Base-by-base conservation (phyloP, 1,284 basidiomycete species). In the Trametes polyzona region DNA sequence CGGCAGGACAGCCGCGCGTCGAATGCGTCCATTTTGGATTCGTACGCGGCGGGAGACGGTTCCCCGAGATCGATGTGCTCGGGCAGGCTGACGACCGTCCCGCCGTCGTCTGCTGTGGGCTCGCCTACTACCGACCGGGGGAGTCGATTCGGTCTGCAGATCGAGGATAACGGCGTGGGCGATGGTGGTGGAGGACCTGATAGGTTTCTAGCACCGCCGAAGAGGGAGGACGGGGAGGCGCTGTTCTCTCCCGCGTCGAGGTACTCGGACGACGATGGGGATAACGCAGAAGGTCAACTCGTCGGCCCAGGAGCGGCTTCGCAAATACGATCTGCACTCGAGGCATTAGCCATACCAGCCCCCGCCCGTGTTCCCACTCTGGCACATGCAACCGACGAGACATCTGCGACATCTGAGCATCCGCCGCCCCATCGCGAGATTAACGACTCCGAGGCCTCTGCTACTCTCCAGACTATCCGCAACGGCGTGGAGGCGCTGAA, bases 161-260 rank as follows among this genome's bases (percentile, higher is more conserved):
- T n/a, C 33, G 23, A 21, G 14, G n/a, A 10, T 23, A 47, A 52
- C 17, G n/a, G n/a, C n/a, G n/a, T n/a, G n/a, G n/a, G n/a, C n/a
- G n/a, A n/a, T n/a, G n/a, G n/a, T n/a, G n/a, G n/a, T n/a, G n/a
- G n/a, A n/a, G n/a, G n/a, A n/a, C n/a, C n/a, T n/a, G n/a, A n/a
- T n/a, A n/a, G 17, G 7, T 43, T 59, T n/a, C 52, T 62, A n/a
- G 47, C 29, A 16, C 41, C 50, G 5, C 53, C 55, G 7, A 23
- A 33, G 7, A 19, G 36, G 14, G 56, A 56, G 3, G 37, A n/a
- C n/a, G n/a, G n/a, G n/a, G n/a, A 21, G 1, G 44, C 30, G 35
- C 12, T 64, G 9, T 56, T 66, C 36, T 70, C 68, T 2, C 67
- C 68, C 2, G 60, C 59, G 2, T 70, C 69, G 10, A 33, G 48